Conservation (phyloP, 163 green algal species). For the Picocystis sp. region DNA sequence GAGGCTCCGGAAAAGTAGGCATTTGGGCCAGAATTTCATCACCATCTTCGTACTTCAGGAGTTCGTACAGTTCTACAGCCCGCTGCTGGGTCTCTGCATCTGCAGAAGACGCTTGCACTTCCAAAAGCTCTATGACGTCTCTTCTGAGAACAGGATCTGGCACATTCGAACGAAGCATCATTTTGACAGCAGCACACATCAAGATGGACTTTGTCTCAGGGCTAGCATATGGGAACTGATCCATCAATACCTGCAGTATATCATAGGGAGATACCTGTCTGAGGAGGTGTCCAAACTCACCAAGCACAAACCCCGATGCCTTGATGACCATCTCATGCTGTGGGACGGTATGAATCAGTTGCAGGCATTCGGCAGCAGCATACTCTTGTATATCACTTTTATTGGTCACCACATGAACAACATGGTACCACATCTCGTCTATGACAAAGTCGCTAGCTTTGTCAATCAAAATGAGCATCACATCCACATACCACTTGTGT, state of each 20-base stretch:
- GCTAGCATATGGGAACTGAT: constrained; percentile 39
- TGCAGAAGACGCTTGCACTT: constrained; percentile 30
- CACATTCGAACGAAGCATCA: constrained; percentile 21
- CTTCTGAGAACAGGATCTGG: constrained; percentile 21
- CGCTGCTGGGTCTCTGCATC: constrained; percentile 91
- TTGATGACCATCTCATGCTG: constrained; percentile 36
- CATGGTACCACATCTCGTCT: constrained; percentile 87
- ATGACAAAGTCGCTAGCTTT: constrained; percentile 71
- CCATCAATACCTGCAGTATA: constrained; percentile 59
- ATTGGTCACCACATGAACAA: constrained; percentile 91
- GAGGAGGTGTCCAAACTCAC: constrained; percentile 72
- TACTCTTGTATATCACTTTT: constrained; percentile 70
- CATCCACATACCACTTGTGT: constrained; percentile 47
- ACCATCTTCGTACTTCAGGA: constrained; percentile 20
- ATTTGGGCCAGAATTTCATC: constrained; percentile 44
- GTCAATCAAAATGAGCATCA: constrained; percentile 56
- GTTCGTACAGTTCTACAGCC: constrained; percentile 58
- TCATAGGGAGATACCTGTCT: constrained; percentile 31
- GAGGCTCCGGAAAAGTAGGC: constrained; percentile 71
- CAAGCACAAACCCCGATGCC: constrained; percentile 65
- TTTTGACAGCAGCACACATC: constrained; percentile 75
- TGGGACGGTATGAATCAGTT: constrained; percentile 34
- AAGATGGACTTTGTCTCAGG: constrained; percentile 32
- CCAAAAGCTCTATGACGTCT: constrained; percentile 35
- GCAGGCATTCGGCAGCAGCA: constrained; percentile 48